phyloP scores from a whole-genome alignment of 352 stramenopile genomes.

The Plasmopara viticola region DNA sequence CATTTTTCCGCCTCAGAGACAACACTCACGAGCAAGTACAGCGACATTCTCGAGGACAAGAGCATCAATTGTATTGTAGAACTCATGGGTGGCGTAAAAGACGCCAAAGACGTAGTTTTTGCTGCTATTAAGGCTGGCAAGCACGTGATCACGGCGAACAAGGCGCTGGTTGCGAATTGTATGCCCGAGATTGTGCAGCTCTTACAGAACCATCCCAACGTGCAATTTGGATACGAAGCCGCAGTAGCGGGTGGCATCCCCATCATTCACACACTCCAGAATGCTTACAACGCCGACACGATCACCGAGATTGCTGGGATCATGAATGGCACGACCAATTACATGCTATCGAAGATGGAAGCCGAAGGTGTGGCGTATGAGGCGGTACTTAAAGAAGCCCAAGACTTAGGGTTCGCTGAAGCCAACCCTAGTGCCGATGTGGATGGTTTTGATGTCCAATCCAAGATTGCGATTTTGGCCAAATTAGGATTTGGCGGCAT shows the following conservation, averaged over 20 bases:
- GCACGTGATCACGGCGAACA: slow-evolving; percentile 97
- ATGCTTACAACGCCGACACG: slow-evolving; percentile 87
- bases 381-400: slow-evolving; percentile 90
- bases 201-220: slow-evolving; percentile 64
- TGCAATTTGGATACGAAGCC: slow-evolving; percentile 93
- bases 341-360: slow-evolving; percentile 98
- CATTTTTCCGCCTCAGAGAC: slow-evolving; percentile 41
- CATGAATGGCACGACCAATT: slow-evolving; percentile 98
- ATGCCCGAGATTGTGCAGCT: slow-evolving; percentile 88
- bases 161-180: slow-evolving; percentile 92
- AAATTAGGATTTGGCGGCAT: slow-evolving; percentile 91
- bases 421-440: slow-evolving; percentile 94
- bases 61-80: slow-evolving; percentile 95
- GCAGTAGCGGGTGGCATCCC: slow-evolving; percentile 95
- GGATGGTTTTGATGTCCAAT: slow-evolving; percentile 93
- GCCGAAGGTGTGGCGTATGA: slow-evolving; percentile 88
- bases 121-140: slow-evolving; percentile 86
- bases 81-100: slow-evolving; percentile 93
- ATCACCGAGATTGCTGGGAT: slow-evolving; percentile 94
- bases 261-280: slow-evolving; percentile 94
- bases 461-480: slow-evolving; percentile 94
- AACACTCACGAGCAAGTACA: slow-evolving; percentile 60
- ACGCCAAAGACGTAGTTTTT: slow-evolving; percentile 93
- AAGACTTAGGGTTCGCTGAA: slow-evolving; percentile 90
- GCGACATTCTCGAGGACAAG: slow-evolving; percentile 87